Evolutionary conservation across 306 rosid species (phyloP).

Genomic region (Luffa acutangula): DNA sequence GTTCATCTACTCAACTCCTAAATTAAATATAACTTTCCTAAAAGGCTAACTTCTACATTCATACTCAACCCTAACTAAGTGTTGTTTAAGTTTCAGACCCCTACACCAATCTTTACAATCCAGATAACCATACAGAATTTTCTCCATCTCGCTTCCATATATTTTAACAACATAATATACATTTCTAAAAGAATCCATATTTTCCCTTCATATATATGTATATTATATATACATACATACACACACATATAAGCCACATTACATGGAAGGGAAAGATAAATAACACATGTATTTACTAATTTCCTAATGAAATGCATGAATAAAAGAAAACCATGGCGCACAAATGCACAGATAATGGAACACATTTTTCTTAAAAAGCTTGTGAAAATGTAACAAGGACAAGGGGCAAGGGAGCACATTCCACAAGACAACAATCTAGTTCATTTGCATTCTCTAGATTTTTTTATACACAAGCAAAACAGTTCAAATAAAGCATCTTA

Average conservation of each 20-base stretch:
- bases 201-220: too few species aligned
- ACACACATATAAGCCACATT: background rate
- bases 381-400: background rate
- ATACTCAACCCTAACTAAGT: background rate
- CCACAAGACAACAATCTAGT: background rate
- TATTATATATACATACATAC: too few species aligned
- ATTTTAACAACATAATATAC: background rate
- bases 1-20: background rate
- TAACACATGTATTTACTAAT: background rate
- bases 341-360: background rate
- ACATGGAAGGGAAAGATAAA: background rate
- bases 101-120: background rate
- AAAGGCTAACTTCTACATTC: background rate
- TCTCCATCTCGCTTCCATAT: background rate
- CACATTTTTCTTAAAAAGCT: background rate
- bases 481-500: background rate
- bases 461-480: background rate
- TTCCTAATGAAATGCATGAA: background rate
- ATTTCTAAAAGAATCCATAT: background rate
- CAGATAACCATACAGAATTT: background rate
- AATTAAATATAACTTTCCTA: background rate
- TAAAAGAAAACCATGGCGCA: background rate
- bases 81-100: background rate
- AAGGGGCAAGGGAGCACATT: background rate
- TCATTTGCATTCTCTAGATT: background rate